Evolutionary conservation across 495 filamentous ascomycete species (phyloP), one percentile per base, ranked within the genome.

Genomic region (Aspergillus panamensis): DNA sequence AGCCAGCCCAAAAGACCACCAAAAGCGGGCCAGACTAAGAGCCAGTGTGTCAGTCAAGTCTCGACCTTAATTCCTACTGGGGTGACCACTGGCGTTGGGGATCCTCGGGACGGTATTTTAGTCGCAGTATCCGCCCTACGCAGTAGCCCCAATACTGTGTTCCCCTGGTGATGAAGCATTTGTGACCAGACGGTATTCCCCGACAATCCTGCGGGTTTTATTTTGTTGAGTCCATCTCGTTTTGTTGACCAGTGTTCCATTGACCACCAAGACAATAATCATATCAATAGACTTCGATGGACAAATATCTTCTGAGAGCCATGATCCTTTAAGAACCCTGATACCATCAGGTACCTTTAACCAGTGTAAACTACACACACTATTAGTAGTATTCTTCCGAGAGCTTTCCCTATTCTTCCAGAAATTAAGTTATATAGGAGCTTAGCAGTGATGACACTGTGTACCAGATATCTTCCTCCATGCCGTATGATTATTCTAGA

Each of bases 121-220:
- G 35, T 51, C 54, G 33, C 65, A 62, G 64, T 66, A 66, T 66
- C 51, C 32, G 56, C 64, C 64, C 64, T 66, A 66, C 64, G 64
- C 64, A 51, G 64, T 66, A 66, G 64, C 54, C 61, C 59, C 55
- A 63, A 62, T 63, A 66, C 64, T 63, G 61, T 55, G 40, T 30
- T 31, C 48, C 51, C 53, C 32, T 25, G 31, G 25, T 10, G n/a
- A 31, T 53, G 6, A 39, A 39, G 35, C 35, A 21, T 17, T 45
- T 37, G 48, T 21, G 25, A 25, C 16, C 42, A 19, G 43, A 10
- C 25, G 30, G 48, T 60, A 54, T 60, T 54, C 25, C 31, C 54
- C 19, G 54, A 51, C 19, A 45, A 45, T 45, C 42, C 42, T 45
- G 42, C 42, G 42, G 42, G 9, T 45, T 39, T 33, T 13, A 17